A percentile compares a stretch with the other conserved stretches of the same genome.
These are phyloP conservation scores for Zhuliangozyma blackwelliae DNA, from an alignment of 1,139 yeast species.

Conservation along the genomic window DNA sequence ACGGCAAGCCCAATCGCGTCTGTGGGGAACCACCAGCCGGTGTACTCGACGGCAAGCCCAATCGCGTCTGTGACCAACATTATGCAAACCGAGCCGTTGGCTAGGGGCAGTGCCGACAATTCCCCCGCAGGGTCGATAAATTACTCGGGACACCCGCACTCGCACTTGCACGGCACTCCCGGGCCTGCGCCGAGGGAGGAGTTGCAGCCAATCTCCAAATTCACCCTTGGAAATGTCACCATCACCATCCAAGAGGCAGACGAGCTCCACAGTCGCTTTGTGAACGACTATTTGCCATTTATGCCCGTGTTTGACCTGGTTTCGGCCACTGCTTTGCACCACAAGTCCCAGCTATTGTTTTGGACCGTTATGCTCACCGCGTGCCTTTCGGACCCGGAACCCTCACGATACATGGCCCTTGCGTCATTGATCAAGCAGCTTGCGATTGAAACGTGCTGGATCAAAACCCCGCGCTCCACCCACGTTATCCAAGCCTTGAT, in stretches of 20 bases:
- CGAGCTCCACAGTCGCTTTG: constrained; percentile 66
- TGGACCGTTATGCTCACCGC: constrained; percentile 92
- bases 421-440: constrained; percentile 78
- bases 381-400: constrained; percentile 81
- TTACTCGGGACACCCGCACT: constrained; percentile 9
- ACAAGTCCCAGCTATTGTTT: constrained; percentile 78
- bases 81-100: constrained; percentile 7
- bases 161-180: background rate
- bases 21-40: constrained; percentile 9
- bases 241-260: constrained; percentile 65
- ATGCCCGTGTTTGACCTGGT: constrained; percentile 74
- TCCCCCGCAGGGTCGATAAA: constrained; percentile 15
- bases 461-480: constrained; percentile 87
- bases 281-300: constrained; percentile 65
- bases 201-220: constrained; percentile 38
- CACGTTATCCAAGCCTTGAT: constrained; percentile 88
- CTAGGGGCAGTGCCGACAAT: constrained; percentile 21
- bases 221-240: constrained; percentile 69
- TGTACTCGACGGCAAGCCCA: constrained; percentile 9
- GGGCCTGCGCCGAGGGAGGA: constrained; percentile 3
- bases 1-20: constrained; percentile 9
- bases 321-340: constrained; percentile 72
- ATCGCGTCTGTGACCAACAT: constrained; percentile 8
- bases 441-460: constrained; percentile 93
- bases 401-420: constrained; percentile 70